Percentiles rank a stretch among this genome's conserved stretches.
phyloP scores from a whole-genome alignment of 352 stramenopile genomes.

The Pythium rhizo-oryzae region DNA sequence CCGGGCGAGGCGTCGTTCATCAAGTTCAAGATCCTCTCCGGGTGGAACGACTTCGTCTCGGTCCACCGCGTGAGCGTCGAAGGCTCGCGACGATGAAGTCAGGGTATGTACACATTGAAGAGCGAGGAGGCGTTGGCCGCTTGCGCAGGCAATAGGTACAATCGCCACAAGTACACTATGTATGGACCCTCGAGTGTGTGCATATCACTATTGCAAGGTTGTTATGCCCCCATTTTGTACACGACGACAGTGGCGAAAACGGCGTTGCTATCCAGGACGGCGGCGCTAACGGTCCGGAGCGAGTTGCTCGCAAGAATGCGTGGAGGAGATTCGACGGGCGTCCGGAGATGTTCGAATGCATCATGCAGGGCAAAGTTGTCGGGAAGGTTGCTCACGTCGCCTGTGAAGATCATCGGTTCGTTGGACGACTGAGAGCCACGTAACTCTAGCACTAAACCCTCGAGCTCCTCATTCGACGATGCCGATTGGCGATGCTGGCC shows the following conservation, averaged over 20 bases:
- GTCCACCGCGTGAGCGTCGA: constrained; percentile 82
- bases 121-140: too few species aligned
- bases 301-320: neutral
- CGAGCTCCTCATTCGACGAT: neutral
- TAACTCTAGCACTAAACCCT: neutral
- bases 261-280: neutral
- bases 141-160: neutral
- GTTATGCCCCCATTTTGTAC: neutral
- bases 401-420: neutral
- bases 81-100: constrained; percentile 54
- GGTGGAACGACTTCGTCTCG: constrained; percentile 80
- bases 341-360: neutral
- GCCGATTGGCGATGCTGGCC: too few species aligned
- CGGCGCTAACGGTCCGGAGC: neutral
- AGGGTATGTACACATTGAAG: neutral
- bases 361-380: neutral
- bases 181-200: neutral
- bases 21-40: constrained; percentile 83
- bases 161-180: neutral
- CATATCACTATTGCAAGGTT: too few species aligned
- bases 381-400: neutral
- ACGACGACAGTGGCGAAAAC: neutral
- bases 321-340: neutral
- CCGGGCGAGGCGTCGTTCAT: constrained; percentile 78
- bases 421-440: neutral